A percentile compares a stretch with the other conserved stretches of the same genome.
These are phyloP conservation scores for Macrolepiota dolichaula DNA, from an alignment of 768 basidiomycete species.

Conservation along the genomic window DNA sequence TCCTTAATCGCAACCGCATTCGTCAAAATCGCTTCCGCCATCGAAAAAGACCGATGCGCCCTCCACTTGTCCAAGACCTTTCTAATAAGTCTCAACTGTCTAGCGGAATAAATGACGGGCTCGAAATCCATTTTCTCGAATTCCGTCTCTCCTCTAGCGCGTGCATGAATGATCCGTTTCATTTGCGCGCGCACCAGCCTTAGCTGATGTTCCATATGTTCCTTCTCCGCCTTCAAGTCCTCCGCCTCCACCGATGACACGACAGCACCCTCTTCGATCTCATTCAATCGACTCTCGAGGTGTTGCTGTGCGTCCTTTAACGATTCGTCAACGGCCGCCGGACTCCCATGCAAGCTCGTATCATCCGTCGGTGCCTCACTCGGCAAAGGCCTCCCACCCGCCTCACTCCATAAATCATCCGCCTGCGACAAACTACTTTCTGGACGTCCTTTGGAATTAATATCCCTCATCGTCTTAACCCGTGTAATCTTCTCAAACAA, in stretches of 20 bases:
- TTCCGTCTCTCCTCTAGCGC: conserved; percentile 74
- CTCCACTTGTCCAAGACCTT: conserved; percentile 87
- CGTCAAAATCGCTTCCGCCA: conserved; percentile 87
- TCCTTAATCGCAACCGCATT: conserved; percentile 89
- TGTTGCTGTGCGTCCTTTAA: conserved; percentile 73
- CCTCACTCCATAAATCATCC: conserved; percentile 89
- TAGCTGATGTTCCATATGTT: conserved; percentile 90
- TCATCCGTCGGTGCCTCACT: conserved; percentile 84
- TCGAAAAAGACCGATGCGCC: conserved; percentile 78
- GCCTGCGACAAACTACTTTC: conserved; percentile 86
- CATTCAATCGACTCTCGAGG: conserved; percentile 70
- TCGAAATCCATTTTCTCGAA: conserved; percentile 63
- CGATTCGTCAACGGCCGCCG: conserved; percentile 56
- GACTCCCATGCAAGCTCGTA: conserved; percentile 77
- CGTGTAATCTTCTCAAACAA: conserved; percentile 93
- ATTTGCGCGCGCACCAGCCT: conserved; percentile 78
- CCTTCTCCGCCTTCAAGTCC: conserved; percentile 85
- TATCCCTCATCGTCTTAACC: conserved; percentile 84
- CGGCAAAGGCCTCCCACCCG: conserved; percentile 65
- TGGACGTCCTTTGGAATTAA: conserved; percentile 76
- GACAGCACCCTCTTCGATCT: conserved; percentile 33
- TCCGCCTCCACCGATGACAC: conserved; percentile 62
- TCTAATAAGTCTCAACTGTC: conserved; percentile 76
- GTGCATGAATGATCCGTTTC: conserved; percentile 73
- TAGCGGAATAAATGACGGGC: conserved; percentile 78